A percentile compares a stretch with the other conserved stretches of the same genome.
phyloP scores from a whole-genome alignment of 768 basidiomycete genomes.

The Exidia glandulosa region DNA sequence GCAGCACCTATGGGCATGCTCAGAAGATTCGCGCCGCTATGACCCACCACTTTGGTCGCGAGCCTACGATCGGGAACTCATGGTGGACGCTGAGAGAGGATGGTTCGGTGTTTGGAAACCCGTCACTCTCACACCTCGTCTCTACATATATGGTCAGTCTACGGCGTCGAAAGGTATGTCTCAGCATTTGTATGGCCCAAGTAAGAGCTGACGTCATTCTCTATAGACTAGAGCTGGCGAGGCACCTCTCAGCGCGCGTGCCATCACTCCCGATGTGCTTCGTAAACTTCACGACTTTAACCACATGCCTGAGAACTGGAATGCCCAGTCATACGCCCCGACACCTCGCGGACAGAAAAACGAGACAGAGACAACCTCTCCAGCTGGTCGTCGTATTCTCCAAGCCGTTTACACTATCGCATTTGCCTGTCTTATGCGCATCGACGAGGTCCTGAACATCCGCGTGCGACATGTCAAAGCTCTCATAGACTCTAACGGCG shows the following conservation, averaged over 20 bases:
- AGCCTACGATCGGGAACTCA: slow-evolving; percentile 6
- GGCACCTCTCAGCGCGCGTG: slow-evolving; percentile 15
- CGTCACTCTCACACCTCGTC: slow-evolving; percentile 11
- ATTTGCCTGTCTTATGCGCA: slow-evolving; percentile 23
- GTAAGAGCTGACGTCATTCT: not conserved
- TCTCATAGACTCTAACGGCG: not conserved
- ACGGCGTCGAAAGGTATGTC: slow-evolving; percentile 11
- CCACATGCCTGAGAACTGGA: slow-evolving; percentile 9
- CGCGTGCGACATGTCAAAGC: slow-evolving; percentile 17
- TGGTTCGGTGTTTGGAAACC: slow-evolving; percentile 10
- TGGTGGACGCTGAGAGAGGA: slow-evolving; percentile 6
- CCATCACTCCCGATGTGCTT: slow-evolving; percentile 18
- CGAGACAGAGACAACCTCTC: too few species aligned
- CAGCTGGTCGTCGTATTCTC: slow-evolving; percentile 14
- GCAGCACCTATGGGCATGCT: not conserved
- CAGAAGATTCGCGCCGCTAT: slow-evolving; percentile 17
- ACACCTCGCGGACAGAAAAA: too few species aligned
- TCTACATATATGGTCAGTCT: slow-evolving; percentile 17
- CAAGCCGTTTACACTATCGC: slow-evolving; percentile 23
- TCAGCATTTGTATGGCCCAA: not conserved
- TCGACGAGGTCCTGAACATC: slow-evolving; percentile 28
- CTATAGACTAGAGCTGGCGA: slow-evolving; percentile 16
- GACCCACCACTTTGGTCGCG: slow-evolving; percentile 13
- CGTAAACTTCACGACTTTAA: slow-evolving; percentile 18
- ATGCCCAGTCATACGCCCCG: slow-evolving; percentile 1